Conservation (phyloP, 2,329 filamentous ascomycete species). For the Phaeomoniella chlamydospora region DNA sequence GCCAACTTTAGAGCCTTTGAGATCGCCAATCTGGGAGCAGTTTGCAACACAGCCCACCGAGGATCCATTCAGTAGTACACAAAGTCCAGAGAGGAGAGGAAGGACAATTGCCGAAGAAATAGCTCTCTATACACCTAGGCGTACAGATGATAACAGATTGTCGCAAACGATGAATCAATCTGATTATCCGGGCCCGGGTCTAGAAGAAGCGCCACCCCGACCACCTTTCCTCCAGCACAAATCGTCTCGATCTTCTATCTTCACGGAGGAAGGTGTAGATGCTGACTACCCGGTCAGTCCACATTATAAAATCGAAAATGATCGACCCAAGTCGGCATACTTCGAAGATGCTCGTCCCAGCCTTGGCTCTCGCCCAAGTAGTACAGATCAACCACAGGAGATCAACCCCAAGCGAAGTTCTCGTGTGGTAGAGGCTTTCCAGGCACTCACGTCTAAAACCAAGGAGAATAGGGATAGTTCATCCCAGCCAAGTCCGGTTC, state of each 20-base stretch:
- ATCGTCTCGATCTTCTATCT: slow-evolving; percentile 12
- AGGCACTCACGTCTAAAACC: slow-evolving; percentile 8
- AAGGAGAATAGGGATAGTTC: slow-evolving; percentile 1
- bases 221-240: slow-evolving; percentile 13
- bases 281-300: neutral
- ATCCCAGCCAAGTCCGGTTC: neutral
- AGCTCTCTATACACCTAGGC: slow-evolving; percentile 41
- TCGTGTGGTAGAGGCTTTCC: slow-evolving; percentile 10
- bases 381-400: neutral
- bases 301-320: neutral
- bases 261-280: slow-evolving; percentile 11
- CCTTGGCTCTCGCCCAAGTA: neutral
- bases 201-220: slow-evolving; percentile 29
- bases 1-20: slow-evolving; percentile 9
- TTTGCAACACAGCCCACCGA: slow-evolving; percentile 38
- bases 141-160: slow-evolving; percentile 35
- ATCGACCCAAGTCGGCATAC: slow-evolving; percentile 1
- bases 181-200: slow-evolving; percentile 32
- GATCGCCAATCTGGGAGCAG: slow-evolving; percentile 67
- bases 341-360: neutral
- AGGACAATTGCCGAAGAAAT: slow-evolving; percentile 39
- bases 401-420: slow-evolving; percentile 8
- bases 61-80: slow-evolving; percentile 20
- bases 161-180: slow-evolving; percentile 49
- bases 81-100: slow-evolving; percentile 28